Percentiles rank a stretch among this genome's conserved stretches.
These are phyloP conservation scores for Botrytis porri DNA, from an alignment of 2,329 filamentous ascomycete species.

Conservation along the genomic window DNA sequence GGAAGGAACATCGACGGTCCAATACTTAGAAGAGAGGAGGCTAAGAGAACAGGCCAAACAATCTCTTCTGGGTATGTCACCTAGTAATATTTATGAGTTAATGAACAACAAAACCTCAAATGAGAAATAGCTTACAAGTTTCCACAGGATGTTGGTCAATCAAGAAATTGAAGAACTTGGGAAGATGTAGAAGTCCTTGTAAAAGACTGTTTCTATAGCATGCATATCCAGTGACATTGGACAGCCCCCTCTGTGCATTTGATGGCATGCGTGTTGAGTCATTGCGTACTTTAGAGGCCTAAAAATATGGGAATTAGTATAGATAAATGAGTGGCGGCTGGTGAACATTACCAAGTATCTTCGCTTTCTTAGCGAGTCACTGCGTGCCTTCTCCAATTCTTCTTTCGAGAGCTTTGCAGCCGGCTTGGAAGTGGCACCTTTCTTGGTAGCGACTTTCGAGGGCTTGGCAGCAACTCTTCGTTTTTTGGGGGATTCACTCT, in stretches of 20 bases:
- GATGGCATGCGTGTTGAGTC: conserved; percentile 29
- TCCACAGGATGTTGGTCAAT: conserved; percentile 29
- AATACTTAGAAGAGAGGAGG: conserved; percentile 14
- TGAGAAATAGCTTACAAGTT: conserved; percentile 24
- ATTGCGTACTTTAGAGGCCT: conserved; percentile 5
- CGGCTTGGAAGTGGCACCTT: background rate
- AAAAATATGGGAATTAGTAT: background rate
- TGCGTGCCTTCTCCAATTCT: background rate
- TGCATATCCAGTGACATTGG: conserved; percentile 31
- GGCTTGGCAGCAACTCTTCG: background rate
- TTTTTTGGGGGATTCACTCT: background rate
- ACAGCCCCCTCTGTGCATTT: conserved; percentile 32
- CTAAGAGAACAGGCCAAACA: conserved; percentile 24
- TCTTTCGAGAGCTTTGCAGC: conserved; percentile 1
- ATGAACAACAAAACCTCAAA: background rate
- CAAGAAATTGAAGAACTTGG: conserved; percentile 38
- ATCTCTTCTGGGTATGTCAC: background rate
- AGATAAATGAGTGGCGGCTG: background rate
- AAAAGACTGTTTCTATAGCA: conserved; percentile 39
- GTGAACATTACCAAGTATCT: background rate
- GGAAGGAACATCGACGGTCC: background rate
- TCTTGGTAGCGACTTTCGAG: background rate
- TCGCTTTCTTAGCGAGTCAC: conserved; percentile 4
- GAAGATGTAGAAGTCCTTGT: conserved; percentile 39
- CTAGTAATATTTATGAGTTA: background rate